These are phyloP conservation scores for Tylopilus vinaceipallidus DNA, from an alignment of 768 basidiomycete genomes.

Conservation along the genomic window DNA sequence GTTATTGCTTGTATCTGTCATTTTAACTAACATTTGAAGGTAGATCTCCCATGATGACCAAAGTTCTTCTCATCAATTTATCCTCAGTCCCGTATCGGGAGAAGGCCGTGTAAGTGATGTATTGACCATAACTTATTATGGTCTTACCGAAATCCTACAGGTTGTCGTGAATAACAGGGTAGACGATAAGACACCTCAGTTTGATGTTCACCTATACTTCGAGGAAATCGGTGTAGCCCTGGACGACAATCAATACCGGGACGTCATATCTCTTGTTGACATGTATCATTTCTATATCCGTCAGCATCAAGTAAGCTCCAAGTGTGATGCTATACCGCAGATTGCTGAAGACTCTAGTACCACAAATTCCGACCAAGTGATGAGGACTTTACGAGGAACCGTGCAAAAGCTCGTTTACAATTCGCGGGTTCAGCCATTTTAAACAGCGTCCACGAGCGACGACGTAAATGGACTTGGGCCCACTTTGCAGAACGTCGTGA, in stretches of 20 bases:
- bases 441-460: constrained; percentile 78
- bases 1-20: background rate
- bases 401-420: constrained; percentile 63
- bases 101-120: constrained; percentile 72
- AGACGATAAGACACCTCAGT: constrained; percentile 72
- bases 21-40: constrained; percentile 1
- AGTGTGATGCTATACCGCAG: background rate
- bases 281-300: constrained; percentile 96
- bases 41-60: constrained; percentile 53
- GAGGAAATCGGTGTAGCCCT: constrained; percentile 91
- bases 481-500: constrained; percentile 88
- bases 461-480: constrained; percentile 86
- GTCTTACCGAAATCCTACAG: constrained; percentile 36
- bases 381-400: constrained; percentile 56
- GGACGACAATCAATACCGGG: constrained; percentile 93
- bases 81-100: constrained; percentile 93
- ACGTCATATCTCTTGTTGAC: constrained; percentile 88
- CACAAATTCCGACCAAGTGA: constrained; percentile 72
- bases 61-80: constrained; percentile 72
- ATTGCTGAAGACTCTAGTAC: constrained; percentile 47
- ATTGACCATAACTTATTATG: background rate
- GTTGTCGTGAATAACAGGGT: constrained; percentile 80
- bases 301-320: constrained; percentile 61
- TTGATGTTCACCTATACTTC: constrained; percentile 85
- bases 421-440: constrained; percentile 83